Evolutionary conservation across 371 early-diverging fungal genomes (phyloP).

Genomic region (Dichotomocladium elegans): DNA sequence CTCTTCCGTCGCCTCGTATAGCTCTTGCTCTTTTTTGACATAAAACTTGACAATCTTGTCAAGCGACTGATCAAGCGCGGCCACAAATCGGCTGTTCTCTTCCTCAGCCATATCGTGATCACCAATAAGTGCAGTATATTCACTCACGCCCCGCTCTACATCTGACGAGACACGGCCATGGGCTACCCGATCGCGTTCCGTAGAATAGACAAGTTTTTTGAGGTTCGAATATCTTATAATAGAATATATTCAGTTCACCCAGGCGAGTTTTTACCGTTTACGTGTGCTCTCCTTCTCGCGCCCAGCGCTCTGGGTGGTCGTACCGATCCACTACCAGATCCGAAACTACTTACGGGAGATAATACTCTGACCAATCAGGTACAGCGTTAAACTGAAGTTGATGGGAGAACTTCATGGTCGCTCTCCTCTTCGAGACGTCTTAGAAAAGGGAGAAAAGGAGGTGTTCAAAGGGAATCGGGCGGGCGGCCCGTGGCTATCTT

Average conservation of each 20-base stretch:
- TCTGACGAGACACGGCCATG: conserved; percentile 19
- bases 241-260: neutral
- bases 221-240: conserved; percentile 74
- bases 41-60: conserved; percentile 81
- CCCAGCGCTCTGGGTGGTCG: too few species aligned
- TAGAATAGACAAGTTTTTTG: conserved; percentile 85
- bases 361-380: conserved; percentile 88
- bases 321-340: too few species aligned
- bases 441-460: neutral
- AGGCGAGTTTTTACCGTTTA: too few species aligned
- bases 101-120: conserved; percentile 26
- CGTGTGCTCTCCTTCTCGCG: too few species aligned
- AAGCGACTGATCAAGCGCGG: conserved; percentile 75
- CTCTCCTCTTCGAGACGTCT: too few species aligned
- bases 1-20: conserved; percentile 59
- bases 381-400: conserved; percentile 86
- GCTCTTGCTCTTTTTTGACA: conserved; percentile 75
- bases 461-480: too few species aligned
- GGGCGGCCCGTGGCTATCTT: too few species aligned
- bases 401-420: conserved; percentile 62
- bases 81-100: conserved; percentile 60
- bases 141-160: conserved; percentile 29
- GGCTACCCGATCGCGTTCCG: conserved; percentile 78
- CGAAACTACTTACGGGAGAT: conserved; percentile 60
- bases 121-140: conserved; percentile 39